Evolutionary conservation across 2,329 filamentous ascomycete species (phyloP), one percentile per base, ranked within the genome.

Genomic region (Incumbomyces delicatus): DNA sequence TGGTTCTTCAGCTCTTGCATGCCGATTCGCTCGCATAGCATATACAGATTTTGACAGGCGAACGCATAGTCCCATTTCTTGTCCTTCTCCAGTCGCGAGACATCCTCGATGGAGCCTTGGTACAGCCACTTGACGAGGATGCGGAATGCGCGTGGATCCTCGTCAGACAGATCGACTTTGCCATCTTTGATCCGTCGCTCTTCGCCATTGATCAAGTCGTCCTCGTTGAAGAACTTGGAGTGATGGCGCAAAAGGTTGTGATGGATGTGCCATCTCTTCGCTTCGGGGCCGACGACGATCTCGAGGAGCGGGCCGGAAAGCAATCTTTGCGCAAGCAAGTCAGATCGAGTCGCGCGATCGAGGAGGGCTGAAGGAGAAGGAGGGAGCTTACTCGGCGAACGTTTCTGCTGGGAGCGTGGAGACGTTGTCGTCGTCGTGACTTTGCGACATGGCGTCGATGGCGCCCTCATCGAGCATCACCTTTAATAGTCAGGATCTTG

Each of bases 71-170:
- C 70, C 64, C 75, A 77, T 58, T 75, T 74, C 50, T 68, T 64
- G 39, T 68, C 66, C 63, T 45, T 67, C 61, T 61, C 29, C 52
- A 74, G 60, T 39, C 66, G 61, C 3, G 67, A 68, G 16, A 71
- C 67, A 51, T 75, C 68, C 49, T 75, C 71, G 39, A 76, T 66
- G 37, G 62, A 67, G 43, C 74, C 74, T 57, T 76, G 73, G 47
- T 77, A 77, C 7, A 77, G 63, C 73, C 72, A 77, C 59, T 75
- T 75, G 5, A 76, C 71, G 13, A 77, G 64, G 49, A 76, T 58
- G 57, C 75, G 72, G 53, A 76, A 77, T 18, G 73, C 73, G 6
- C 61, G 60, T 2, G 73, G 70, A 46, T 75, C 72, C 22, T 74
- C 63, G 11, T 75, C 66, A 14, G 63, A 63, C 16, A 77, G 61